Evolutionary conservation across 2,329 filamentous ascomycete genomes (phyloP).

Genomic region (Penicillium paneum): DNA sequence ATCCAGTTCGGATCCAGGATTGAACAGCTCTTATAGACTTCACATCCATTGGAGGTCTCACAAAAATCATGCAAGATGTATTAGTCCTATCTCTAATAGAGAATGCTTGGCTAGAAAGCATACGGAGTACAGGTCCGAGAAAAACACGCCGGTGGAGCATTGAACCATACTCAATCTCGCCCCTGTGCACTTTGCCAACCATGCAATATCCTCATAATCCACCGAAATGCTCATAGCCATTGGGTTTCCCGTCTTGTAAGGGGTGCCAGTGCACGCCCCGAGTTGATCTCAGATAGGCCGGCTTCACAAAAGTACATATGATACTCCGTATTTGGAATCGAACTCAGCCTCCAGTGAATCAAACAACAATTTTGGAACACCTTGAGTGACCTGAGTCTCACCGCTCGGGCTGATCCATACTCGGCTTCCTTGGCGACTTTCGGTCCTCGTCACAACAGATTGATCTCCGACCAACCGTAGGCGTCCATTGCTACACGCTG

Average conservation of each 20-base stretch:
- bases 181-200: background rate
- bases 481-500: constrained; percentile 13
- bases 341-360: constrained; percentile 8
- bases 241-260: background rate
- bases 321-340: constrained; percentile 9
- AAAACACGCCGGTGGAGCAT: background rate
- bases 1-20: background rate
- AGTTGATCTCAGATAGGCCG: background rate
- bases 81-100: constrained; percentile 1
- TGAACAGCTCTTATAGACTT: background rate
- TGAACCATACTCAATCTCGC: background rate
- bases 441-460: constrained; percentile 7
- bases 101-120: constrained; percentile 8
- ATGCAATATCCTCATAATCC: background rate
- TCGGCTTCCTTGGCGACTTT: constrained; percentile 21
- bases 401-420: constrained; percentile 19
- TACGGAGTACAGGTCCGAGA: background rate
- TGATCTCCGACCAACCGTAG: constrained; percentile 19
- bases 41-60: background rate
- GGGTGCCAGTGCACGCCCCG: background rate
- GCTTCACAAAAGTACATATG: background rate
- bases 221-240: background rate
- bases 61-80: background rate
- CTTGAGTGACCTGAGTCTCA: constrained; percentile 15
- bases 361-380: constrained; percentile 5